Conservation (phyloP, 768 basidiomycete genomes). For the Agaricus blazei region DNA sequence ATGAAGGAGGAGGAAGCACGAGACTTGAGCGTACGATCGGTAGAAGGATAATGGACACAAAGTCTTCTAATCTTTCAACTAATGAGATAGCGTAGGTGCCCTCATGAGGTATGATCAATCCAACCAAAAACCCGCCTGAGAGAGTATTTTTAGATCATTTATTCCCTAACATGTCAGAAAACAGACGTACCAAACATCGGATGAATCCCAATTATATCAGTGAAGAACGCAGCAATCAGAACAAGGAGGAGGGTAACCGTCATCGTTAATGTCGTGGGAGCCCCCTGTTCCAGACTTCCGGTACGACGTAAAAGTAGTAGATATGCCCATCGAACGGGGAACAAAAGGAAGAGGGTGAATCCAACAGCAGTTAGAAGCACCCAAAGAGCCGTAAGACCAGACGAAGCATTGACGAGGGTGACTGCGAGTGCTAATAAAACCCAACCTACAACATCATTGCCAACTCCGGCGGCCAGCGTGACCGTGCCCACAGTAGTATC, state of each 20-base stretch:
- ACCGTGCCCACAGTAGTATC: constrained; percentile 84
- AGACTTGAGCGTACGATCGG: constrained; percentile 53
- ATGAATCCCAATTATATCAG: constrained; percentile 80
- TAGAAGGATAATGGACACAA: constrained; percentile 71
- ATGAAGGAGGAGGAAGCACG: neutral
- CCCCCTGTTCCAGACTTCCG: constrained; percentile 67
- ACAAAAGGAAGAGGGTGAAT: constrained; percentile 62
- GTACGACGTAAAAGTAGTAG: constrained; percentile 61
- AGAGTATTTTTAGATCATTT: constrained; percentile 5
- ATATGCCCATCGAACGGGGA: constrained; percentile 60
- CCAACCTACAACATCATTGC: constrained; percentile 78
- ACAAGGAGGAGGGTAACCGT: constrained; percentile 71
- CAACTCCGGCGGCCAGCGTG: constrained; percentile 78
- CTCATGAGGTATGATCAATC: constrained; percentile 77
- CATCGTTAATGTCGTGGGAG: constrained; percentile 75
- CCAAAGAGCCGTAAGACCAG: constrained; percentile 73
- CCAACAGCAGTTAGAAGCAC: constrained; percentile 67
- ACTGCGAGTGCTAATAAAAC: constrained; percentile 78
- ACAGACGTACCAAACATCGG: constrained; percentile 50
- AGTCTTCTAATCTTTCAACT: constrained; percentile 84
- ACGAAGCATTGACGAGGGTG: constrained; percentile 74
- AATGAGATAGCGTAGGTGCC: constrained; percentile 77
- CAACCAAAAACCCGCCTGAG: constrained; percentile 75
- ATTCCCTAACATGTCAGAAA: constrained; percentile 14
- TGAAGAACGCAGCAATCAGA: constrained; percentile 74